Evolutionary conservation across 495 filamentous ascomycete species (phyloP).

Genomic region (Cercophora samala): DNA sequence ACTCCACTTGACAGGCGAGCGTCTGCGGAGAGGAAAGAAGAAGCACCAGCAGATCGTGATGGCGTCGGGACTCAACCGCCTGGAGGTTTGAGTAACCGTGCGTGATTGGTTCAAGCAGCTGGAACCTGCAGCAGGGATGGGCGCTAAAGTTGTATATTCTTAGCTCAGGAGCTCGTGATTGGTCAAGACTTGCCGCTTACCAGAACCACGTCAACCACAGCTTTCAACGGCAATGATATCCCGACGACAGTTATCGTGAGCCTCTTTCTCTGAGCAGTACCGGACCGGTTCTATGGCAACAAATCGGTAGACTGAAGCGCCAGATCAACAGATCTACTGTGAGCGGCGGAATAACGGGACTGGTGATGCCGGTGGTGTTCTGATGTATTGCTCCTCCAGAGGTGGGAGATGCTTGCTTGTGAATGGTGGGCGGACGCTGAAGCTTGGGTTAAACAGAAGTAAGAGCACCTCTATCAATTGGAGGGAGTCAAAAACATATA

Average conservation of each 20-base stretch:
- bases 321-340: not conserved
- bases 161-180: slow-evolving; percentile 32
- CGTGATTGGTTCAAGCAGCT: slow-evolving; percentile 30
- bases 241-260: not conserved
- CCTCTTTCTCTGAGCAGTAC: not conserved
- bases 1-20: not conserved
- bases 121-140: slow-evolving; percentile 31
- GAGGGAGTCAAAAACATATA: slow-evolving; percentile 9
- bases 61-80: slow-evolving; percentile 33
- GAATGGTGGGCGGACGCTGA: not conserved
- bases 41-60: slow-evolving; percentile 26
- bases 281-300: not conserved
- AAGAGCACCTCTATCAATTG: not conserved
- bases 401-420: not conserved
- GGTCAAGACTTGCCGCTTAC: slow-evolving; percentile 32
- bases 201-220: slow-evolving; percentile 21
- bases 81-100: slow-evolving; percentile 5
- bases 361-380: not conserved
- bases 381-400: not conserved
- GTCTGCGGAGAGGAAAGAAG: slow-evolving; percentile 9
- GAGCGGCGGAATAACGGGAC: not conserved
- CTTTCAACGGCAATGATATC: slow-evolving; percentile 14
- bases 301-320: not conserved
- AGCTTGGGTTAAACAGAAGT: not conserved
- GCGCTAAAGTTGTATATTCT: slow-evolving; percentile 41